Conservation (phyloP, 1,139 yeast genomes). For the Hemisphaericaspora subhashii region DNA sequence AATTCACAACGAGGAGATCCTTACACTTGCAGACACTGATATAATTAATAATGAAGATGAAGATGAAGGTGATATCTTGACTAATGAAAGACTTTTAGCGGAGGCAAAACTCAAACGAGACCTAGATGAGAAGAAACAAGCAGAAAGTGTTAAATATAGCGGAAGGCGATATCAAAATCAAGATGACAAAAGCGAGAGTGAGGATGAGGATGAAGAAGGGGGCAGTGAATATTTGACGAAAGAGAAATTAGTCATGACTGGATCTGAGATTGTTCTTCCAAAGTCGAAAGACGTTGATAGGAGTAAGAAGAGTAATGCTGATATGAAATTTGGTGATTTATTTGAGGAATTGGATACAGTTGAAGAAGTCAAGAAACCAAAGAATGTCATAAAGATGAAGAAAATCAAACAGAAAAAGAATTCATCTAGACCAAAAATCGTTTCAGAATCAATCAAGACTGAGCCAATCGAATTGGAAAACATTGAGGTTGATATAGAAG, state of each 20-base stretch:
- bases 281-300: conserved; percentile 11
- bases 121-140: conserved; percentile 24
- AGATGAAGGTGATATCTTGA: conserved; percentile 51
- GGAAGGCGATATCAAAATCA: conserved; percentile 22
- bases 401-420: conserved; percentile 35
- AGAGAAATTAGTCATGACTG: conserved; percentile 10
- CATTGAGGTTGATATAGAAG: conserved; percentile 28
- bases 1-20: conserved; percentile 48
- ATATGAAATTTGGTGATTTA: conserved; percentile 15
- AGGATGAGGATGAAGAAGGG: conserved; percentile 19
- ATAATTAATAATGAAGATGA: conserved; percentile 52
- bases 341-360: conserved; percentile 36
- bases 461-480: conserved; percentile 28
- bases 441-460: conserved; percentile 1
- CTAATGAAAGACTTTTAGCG: conserved; percentile 39
- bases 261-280: conserved; percentile 7
- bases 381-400: conserved; percentile 47
- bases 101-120: conserved; percentile 27
- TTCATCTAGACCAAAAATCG: conserved; percentile 12
- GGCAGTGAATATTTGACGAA: conserved; percentile 12
- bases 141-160: conserved; percentile 25
- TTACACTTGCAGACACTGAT: conserved; percentile 64
- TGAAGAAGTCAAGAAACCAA: conserved; percentile 43
- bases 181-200: conserved; percentile 12
- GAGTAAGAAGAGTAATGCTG: not conserved